Evolutionary conservation across 495 filamentous ascomycete genomes (phyloP).

Genomic region (Amniculicola lignicola): DNA sequence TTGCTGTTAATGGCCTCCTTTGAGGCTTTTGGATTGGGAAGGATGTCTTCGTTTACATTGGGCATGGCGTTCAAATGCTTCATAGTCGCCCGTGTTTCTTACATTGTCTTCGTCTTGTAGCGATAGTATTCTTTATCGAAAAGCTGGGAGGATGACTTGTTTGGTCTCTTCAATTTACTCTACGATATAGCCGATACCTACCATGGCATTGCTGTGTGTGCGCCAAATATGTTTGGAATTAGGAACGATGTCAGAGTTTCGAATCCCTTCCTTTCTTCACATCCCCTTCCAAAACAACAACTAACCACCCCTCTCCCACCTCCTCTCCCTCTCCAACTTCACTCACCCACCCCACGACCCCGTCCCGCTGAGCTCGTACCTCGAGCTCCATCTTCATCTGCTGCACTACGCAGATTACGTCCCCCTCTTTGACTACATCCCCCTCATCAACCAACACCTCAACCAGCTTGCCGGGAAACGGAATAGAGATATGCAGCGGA

Average conservation of each 20-base stretch:
- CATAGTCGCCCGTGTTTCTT: too few relatives aligned
- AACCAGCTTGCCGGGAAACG: constrained; percentile 57
- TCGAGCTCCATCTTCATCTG: constrained; percentile 71
- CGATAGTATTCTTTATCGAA: too few relatives aligned
- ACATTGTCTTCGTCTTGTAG: too few relatives aligned
- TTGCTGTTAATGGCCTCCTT: too few relatives aligned
- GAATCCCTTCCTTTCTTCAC: constrained; percentile 23
- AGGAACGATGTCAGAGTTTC: constrained; percentile 7
- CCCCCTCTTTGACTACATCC: constrained; percentile 50
- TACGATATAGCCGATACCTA: too few relatives aligned
- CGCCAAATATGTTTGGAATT: too few relatives aligned
- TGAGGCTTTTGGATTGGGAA: too few relatives aligned
- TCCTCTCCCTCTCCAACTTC: constrained; percentile 60
- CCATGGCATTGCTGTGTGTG: too few relatives aligned
- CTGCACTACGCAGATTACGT: constrained; percentile 59
- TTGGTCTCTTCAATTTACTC: too few relatives aligned
- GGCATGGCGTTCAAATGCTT: too few relatives aligned
- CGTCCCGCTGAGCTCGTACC: constrained; percentile 50
- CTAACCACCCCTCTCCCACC: constrained; percentile 56
- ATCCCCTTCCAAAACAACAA: constrained; percentile 55
- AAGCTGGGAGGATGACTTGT: too few relatives aligned
- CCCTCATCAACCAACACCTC: constrained; percentile 56
- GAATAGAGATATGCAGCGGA: constrained; percentile 54
- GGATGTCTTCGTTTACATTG: too few relatives aligned
- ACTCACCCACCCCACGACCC: constrained; percentile 53